These are phyloP conservation scores for Begonia fuchsioides DNA, from an alignment of 306 rosid genomes.

Conservation along the genomic window DNA sequence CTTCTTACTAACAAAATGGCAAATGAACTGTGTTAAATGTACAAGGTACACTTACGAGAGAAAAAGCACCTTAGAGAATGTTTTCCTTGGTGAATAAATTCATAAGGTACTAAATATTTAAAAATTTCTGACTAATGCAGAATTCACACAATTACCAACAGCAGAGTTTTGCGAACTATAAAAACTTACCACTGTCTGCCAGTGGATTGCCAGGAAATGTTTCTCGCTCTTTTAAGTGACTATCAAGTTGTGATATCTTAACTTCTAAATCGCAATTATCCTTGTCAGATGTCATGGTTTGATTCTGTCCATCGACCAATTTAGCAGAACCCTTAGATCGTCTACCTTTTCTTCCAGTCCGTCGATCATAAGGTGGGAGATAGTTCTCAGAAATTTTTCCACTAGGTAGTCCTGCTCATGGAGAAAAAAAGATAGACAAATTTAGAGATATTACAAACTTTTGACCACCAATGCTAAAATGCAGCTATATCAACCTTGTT, in stretches of 20 bases:
- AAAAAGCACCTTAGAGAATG: no score
- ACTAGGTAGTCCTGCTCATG: conserved; percentile 33
- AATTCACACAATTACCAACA: not conserved
- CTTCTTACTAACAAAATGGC: no score
- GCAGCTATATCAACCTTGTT: conserved; percentile 1
- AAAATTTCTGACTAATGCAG: not conserved
- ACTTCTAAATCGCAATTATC: conserved; percentile 20
- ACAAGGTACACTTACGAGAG: no score
- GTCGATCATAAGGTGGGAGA: conserved; percentile 30
- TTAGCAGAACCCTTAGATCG: conserved; percentile 53
- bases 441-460: conserved; percentile 1
- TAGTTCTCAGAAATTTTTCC: conserved; percentile 45
- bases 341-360: conserved; percentile 51
- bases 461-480: conserved; percentile 1
- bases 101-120: no score
- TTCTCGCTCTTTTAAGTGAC: conserved; percentile 29
- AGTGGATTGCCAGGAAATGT: conserved; percentile 22
- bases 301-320: conserved; percentile 38
- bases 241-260: conserved; percentile 20
- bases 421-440: conserved; percentile 13
- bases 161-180: not conserved
- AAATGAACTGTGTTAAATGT: no score
- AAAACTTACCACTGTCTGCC: conserved; percentile 34
- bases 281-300: conserved; percentile 19
- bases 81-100: not conserved